Evolutionary conservation across 2,329 filamentous ascomycete genomes (phyloP).

Genomic region (Fusarium pininemorale): DNA sequence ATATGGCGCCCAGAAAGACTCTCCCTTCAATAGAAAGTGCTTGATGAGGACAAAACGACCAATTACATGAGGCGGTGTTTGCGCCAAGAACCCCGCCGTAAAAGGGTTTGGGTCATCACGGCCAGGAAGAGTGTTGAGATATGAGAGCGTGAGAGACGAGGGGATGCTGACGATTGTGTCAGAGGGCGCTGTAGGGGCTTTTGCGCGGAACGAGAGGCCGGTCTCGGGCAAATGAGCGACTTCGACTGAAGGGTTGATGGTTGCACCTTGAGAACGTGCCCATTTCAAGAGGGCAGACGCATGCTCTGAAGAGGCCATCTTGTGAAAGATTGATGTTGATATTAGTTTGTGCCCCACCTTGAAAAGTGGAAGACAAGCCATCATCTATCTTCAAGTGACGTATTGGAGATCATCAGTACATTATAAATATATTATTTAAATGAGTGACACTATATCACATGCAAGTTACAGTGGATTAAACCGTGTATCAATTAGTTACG

Average conservation of each 20-base stretch:
- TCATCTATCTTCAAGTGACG: constrained; percentile 17
- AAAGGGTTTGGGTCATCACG: constrained; percentile 48
- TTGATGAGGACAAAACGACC: constrained; percentile 75
- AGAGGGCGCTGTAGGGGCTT: constrained; percentile 46
- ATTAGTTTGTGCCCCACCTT: constrained; percentile 16
- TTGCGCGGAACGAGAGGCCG: constrained; percentile 65
- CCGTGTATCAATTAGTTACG: not conserved
- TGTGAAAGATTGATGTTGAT: not conserved
- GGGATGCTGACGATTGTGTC: constrained; percentile 63
- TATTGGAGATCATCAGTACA: not conserved
- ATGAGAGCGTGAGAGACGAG: constrained; percentile 64
- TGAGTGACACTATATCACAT: not conserved
- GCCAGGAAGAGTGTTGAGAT: constrained; percentile 60
- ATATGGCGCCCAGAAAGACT: constrained; percentile 76
- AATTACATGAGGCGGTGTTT: constrained; percentile 65
- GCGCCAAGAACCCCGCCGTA: constrained; percentile 58
- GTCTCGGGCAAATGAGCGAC: constrained; percentile 61
- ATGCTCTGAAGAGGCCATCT: constrained; percentile 28
- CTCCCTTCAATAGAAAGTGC: constrained; percentile 66
- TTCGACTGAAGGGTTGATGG: constrained; percentile 61
- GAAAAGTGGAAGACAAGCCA: constrained; percentile 30
- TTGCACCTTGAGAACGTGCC: constrained; percentile 57
- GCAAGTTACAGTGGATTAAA: not conserved
- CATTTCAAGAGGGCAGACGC: constrained; percentile 56
- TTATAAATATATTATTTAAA: not conserved